Conservation (phyloP, 139 green algal species). For the Tetraselmis striata region DNA sequence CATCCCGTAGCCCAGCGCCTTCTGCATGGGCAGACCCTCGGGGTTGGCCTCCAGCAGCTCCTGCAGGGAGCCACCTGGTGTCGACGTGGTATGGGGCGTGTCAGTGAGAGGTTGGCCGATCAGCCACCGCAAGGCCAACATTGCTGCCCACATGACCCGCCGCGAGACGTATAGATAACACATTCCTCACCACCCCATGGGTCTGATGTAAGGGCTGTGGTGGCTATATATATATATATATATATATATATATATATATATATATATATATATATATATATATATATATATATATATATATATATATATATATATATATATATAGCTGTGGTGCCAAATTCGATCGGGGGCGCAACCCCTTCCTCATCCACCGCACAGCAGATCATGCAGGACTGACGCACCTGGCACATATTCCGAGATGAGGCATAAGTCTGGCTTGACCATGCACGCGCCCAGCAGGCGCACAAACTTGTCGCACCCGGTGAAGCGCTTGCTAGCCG, state of each 20-base stretch:
- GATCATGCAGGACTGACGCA: no score
- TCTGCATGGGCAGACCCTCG: neutral
- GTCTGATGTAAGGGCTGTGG: no score
- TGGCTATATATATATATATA: neutral
- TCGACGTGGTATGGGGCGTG: no score
- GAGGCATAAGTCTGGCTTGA: neutral
- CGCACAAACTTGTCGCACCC: neutral
- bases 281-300: neutral
- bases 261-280: neutral
- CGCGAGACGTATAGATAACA: no score
- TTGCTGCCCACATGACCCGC: no score
- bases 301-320: neutral
- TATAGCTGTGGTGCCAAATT: no score
- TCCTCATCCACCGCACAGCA: no score
- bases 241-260: neutral
- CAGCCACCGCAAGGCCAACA: no score
- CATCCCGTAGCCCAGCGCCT: neutral
- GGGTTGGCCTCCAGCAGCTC: neutral
- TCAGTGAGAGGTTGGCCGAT: no score
- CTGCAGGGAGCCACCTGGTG: neutral
- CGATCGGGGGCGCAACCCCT: no score
- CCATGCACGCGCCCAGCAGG: neutral
- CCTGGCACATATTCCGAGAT: neutral
- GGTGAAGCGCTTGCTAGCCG: neutral
- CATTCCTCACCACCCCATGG: no score